Evolutionary conservation across 768 basidiomycete genomes (phyloP), one percentile per base, ranked within the genome.

Genomic region (Coprinopsis cinerea): DNA sequence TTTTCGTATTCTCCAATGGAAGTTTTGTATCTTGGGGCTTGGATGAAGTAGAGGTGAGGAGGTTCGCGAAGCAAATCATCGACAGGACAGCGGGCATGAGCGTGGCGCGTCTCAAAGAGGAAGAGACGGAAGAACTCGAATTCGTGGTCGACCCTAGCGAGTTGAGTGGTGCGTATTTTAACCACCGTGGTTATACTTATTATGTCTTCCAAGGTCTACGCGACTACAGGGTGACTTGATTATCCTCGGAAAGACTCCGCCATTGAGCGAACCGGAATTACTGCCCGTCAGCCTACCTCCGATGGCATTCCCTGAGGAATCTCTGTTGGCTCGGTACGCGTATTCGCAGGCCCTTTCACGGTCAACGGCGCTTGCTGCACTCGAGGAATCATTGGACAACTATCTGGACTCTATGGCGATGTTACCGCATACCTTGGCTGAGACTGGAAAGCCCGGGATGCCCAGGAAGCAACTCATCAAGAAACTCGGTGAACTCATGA

Each of bases 21-120:
- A 88, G 81, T 56, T 85, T 92, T 51, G 93, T 96, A 4, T 91
- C 83, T 57, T 96, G 92, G 92, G 92, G 91, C 4, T 66, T 93
- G 47, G 78, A 73, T 13, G 89, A 93, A 64, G 74, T 74, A 7
- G 88, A 88, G 32, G 92, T 87, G 1, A 73, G 70, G 52, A 68
- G 66, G 41, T 93, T 94, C 63, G 76, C 81, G 20, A 63, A 67
- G 22, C 74, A 88, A 45, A 74, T 92, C 25, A 70, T 91, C 40
- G 65, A 67, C 32, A 73, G 67, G 20, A 73, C 74, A 1, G 64
- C 72, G 0, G 75, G 73, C 1, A 77, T 83, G 23, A 82, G 91
- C 61, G 70, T 92, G 7, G 78, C 74, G 2, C 72, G 78, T 2
- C 69, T 93, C 47, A 72, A 63, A 23, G 85, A 85, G 46, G 70